phyloP scores from a whole-genome alignment of 2,329 filamentous ascomycete genomes.

The Beauveria bassiana region DNA sequence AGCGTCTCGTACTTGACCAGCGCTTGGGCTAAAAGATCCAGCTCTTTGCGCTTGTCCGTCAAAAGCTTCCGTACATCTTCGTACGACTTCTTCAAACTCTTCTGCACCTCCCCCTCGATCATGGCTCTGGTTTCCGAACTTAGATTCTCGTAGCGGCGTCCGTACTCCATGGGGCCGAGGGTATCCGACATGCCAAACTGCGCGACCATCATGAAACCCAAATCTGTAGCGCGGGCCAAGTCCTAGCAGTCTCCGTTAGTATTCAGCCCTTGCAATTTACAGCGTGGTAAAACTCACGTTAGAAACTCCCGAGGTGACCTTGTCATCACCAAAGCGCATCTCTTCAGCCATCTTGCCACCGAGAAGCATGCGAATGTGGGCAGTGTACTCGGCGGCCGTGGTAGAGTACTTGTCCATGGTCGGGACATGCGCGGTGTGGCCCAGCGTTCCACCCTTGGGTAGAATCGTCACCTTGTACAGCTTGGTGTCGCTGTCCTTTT shows the following conservation, averaged over 20 bases:
- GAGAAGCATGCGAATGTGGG: slow-evolving; percentile 71
- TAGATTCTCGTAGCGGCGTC: slow-evolving; percentile 69
- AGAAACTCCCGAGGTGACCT: slow-evolving; percentile 83
- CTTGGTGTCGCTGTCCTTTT: slow-evolving; percentile 60
- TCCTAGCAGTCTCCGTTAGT: slow-evolving; percentile 50
- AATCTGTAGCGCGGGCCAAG: slow-evolving; percentile 69
- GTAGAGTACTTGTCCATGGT: slow-evolving; percentile 89
- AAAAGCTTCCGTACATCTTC: slow-evolving; percentile 66
- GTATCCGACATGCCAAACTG: slow-evolving; percentile 80
- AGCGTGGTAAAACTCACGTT: slow-evolving; percentile 44
- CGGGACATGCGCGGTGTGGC: slow-evolving; percentile 79
- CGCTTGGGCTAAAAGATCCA: slow-evolving; percentile 81
- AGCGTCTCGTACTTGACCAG: slow-evolving; percentile 93
- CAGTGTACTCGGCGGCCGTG: slow-evolving; percentile 76
- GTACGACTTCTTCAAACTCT: slow-evolving; percentile 74
- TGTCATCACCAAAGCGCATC: slow-evolving; percentile 82
- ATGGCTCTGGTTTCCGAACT: slow-evolving; percentile 79
- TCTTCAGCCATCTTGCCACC: slow-evolving; percentile 88
- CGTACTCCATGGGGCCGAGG: slow-evolving; percentile 85
- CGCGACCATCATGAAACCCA: slow-evolving; percentile 84
- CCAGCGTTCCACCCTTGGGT: slow-evolving; percentile 77
- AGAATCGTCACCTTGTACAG: slow-evolving; percentile 98
- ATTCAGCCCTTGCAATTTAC: not conserved
- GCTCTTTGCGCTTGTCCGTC: slow-evolving; percentile 67
- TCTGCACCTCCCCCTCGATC: slow-evolving; percentile 84